Conservation (phyloP, 768 basidiomycete genomes). For the Albatrellus ellisii region DNA sequence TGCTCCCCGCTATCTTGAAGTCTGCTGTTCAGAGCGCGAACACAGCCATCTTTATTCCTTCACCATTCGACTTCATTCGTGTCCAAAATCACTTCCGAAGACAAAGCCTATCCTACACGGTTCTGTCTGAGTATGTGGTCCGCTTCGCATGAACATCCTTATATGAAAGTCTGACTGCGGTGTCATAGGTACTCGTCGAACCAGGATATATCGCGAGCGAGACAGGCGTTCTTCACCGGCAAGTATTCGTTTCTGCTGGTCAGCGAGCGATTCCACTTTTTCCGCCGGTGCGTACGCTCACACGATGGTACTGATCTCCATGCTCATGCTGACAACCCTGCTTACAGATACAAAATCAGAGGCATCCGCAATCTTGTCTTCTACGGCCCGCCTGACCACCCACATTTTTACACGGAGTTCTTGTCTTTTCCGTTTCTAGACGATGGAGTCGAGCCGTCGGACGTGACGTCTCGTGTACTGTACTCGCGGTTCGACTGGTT, state of each 20-base stretch:
- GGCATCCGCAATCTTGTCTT: conserved; percentile 90
- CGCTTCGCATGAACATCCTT: not conserved
- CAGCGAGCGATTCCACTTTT: conserved; percentile 98
- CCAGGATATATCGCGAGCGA: conserved; percentile 86
- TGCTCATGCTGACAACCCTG: not conserved
- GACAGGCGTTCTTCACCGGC: conserved; percentile 85
- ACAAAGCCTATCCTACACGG: conserved; percentile 54
- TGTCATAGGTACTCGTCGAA: conserved; percentile 72
- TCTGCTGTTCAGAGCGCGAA: conserved; percentile 90
- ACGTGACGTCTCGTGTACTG: conserved; percentile 69
- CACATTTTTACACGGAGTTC: conserved; percentile 86
- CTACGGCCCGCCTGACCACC: conserved; percentile 84
- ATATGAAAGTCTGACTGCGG: not conserved
- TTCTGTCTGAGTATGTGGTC: conserved; percentile 74
- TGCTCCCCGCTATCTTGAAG: conserved; percentile 72
- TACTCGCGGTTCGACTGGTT: conserved; percentile 90
- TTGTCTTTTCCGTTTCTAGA: conserved; percentile 86
- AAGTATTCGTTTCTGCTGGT: conserved; percentile 79
- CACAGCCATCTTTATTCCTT: conserved; percentile 82
- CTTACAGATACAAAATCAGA: conserved; percentile 72
- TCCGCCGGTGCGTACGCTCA: conserved; percentile 44
- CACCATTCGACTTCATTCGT: conserved; percentile 93
- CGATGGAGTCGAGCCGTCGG: conserved; percentile 72
- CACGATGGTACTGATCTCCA: too few relatives aligned
- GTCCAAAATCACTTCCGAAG: conserved; percentile 81